Conservation (phyloP, 2,329 filamentous ascomycete genomes). For the Aschersonia sp. region DNA sequence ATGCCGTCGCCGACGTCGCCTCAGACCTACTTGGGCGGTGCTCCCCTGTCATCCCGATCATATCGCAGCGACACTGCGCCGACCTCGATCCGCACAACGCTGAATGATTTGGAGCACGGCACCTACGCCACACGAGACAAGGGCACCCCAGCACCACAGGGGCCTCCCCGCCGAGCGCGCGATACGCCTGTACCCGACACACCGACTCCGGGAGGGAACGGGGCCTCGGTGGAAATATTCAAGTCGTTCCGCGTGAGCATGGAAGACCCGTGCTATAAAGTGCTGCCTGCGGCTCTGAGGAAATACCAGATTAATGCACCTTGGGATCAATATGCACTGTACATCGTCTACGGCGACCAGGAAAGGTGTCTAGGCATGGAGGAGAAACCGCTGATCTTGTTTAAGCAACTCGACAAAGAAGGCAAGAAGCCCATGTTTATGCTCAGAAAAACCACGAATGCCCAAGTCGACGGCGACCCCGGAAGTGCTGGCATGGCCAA, state of each 20-base stretch:
- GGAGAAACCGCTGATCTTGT: conserved; percentile 86
- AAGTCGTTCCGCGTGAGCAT: conserved; percentile 97
- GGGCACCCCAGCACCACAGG: conserved; percentile 4
- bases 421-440: conserved; percentile 99
- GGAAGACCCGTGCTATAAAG: conserved; percentile 96
- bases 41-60: conserved; percentile 45
- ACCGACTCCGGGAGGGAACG: conserved; percentile 40
- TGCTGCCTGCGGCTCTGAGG: conserved; percentile 84
- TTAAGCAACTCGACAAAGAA: conserved; percentile 94
- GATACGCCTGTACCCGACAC: conserved; percentile 50
- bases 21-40: conserved; percentile 35
- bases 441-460: conserved; percentile 56
- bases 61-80: conserved; percentile 44
- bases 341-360: conserved; percentile 98
- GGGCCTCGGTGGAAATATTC: conserved; percentile 79
- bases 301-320: conserved; percentile 98
- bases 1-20: conserved; percentile 58
- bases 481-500: conserved; percentile 38
- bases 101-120: conserved; percentile 32
- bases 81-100: conserved; percentile 38
- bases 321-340: conserved; percentile 92
- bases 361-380: conserved; percentile 85
- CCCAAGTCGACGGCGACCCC: conserved; percentile 35
- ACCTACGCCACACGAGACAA: conserved; percentile 17
- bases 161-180: conserved; percentile 35